Base-by-base conservation (phyloP, 1,284 basidiomycete species). In the Austroboletus niveus region DNA sequence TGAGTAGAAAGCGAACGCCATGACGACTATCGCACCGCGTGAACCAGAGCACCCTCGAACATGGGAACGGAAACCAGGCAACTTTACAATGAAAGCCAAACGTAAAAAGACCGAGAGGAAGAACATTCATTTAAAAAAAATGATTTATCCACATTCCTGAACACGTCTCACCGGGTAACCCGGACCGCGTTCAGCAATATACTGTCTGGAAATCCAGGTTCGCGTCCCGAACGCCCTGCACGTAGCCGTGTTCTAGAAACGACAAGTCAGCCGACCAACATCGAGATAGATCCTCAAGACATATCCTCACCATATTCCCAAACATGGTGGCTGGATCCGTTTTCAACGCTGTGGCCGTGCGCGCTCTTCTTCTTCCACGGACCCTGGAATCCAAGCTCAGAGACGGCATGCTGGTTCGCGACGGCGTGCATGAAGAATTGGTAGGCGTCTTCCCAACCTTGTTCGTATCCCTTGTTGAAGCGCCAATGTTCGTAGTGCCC, bases 371-470 rank as follows among this genome's bases (percentile, higher is more conserved):
- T 78, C 41, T 74, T 70, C 84, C 85, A 87, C 41, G 77, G 75
- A 10, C 75, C 75, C 51, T 75, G 71, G 64, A 87, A 87, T 29
- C 85, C 87, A 22, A 89, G 69, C 66, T 86, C 81, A 43, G 75
- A 69, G 49, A 75, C 65, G 27, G 69, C 49, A 42, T 17, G 48
- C 29, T 42, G 47, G 39, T 48, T 50, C 9, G 56, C 36, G 51
- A 59, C 41, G 49, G 52, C 44, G 50, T 58, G 52, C 43, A 61
- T 4, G 58, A 51, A 52, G 69, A 89, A 89, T 43, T 70, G 56
- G 60, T 82, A 76, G 0, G 83, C 82, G 59, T 90, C 88, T 45
- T 82, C 78, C 89, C 89, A 92, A 0, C 88, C 89, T 51, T 74
- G 67, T 3, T 71, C 55, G 63, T 87, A 92, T 2, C 87, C 90